phyloP scores from a whole-genome alignment of 2,329 filamentous ascomycete species.

The Xylogone sp. region DNA sequence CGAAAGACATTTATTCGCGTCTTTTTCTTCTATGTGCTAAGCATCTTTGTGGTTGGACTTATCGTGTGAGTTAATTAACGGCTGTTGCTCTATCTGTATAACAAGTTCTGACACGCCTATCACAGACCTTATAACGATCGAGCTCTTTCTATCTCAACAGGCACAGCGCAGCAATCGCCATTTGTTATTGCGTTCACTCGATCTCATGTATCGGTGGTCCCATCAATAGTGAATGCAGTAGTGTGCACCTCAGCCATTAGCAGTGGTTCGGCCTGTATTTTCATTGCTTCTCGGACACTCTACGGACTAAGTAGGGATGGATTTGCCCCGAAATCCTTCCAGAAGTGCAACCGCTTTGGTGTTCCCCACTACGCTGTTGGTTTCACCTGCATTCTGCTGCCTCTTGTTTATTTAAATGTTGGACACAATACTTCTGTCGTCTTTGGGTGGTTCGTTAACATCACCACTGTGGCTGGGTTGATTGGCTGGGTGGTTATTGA shows the following conservation, averaged over 20 bases:
- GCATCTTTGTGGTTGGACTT: constrained; percentile 50
- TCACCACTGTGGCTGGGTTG: constrained; percentile 38
- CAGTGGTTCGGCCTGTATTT: constrained; percentile 58
- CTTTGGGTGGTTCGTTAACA: constrained; percentile 68
- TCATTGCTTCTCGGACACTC: constrained; percentile 53
- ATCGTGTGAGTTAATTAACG: constrained; percentile 42
- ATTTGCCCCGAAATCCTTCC: constrained; percentile 53
- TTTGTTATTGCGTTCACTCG: constrained; percentile 68
- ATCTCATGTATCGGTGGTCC: constrained; percentile 62
- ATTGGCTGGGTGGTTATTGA: constrained; percentile 39
- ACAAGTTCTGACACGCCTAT: constrained; percentile 38
- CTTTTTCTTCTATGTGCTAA: constrained; percentile 58
- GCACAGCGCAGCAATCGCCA: constrained; percentile 47
- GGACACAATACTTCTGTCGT: constrained; percentile 57
- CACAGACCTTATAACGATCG: constrained; percentile 50
- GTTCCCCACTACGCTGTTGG: constrained; percentile 42
- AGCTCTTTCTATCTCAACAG: constrained; percentile 39
- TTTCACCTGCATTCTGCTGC: neutral
- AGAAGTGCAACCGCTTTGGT: constrained; percentile 47
- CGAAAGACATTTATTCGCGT: constrained; percentile 57
- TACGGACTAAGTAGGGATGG: constrained; percentile 55
- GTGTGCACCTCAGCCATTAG: constrained; percentile 69
- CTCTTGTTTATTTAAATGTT: constrained; percentile 32
- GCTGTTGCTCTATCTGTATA: neutral
- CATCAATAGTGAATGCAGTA: constrained; percentile 69